Base-by-base conservation (phyloP, 1,139 yeast genomes). In the Sporopachydermia cereana region DNA sequence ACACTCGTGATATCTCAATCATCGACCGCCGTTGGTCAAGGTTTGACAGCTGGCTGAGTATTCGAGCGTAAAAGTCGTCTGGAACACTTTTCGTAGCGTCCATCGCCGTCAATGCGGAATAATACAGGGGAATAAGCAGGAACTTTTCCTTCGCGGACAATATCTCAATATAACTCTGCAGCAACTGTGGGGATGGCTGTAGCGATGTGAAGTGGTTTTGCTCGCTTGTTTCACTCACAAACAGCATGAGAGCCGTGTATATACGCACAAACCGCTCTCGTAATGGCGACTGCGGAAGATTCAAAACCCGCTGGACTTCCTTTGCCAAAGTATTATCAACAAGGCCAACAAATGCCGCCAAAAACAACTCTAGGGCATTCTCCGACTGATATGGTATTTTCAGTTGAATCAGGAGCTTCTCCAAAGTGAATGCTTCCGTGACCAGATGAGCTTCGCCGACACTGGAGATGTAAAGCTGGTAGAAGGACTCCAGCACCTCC, bases 1-100 rank as follows among this genome's bases (percentile, higher is more conserved):
- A 34, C n/a, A 34, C 39, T 7, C 39, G 5, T 20, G 39, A 34
- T 16, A 34, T 34, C 22, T 34, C 39, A 34, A 34, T 34, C 39
- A 34, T 34, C 17, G 39, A 34, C 17, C 39, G 5, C 22, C 39
- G 39, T n/a, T 34, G 12, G 5, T 34, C 39, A 12, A 34, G 17
- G 22, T n/a, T 16, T 7, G 9, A 12, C 18, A 34, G 20, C 17
- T 34, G 39, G 22, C 39, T 20, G 5, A 34, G n/a, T 12, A 34
- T 5, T n/a, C 39, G 12, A 16, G 39, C 39, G 17, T 34, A 34
- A 7, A 34, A n/a, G 17, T 20, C 39, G 9, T 34, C 39, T 9
- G 39, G 39, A 7, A 5, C 39, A 16, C 9, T 7, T 16, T 34
- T 12, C 18, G 39, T 12, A 9, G 9, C 17, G 12, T 5, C 17